Conservation (phyloP, 805 yeast genomes). For the Ogataea siamensis region DNA sequence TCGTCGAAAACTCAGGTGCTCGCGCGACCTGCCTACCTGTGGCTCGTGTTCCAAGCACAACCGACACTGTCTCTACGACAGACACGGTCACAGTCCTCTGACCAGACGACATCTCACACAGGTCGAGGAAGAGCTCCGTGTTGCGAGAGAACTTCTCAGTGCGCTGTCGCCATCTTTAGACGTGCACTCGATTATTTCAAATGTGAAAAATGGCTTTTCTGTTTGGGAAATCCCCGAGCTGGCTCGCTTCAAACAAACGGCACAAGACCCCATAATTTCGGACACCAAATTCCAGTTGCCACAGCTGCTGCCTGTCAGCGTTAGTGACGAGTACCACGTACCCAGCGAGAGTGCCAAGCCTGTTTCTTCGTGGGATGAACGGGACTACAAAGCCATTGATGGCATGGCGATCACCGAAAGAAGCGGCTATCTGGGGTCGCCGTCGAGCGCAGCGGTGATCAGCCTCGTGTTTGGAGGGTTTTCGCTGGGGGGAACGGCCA, state of each 20-base stretch:
- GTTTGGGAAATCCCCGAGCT: conserved; percentile 12
- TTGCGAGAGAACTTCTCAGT: conserved; percentile 9
- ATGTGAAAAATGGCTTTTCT: conserved; percentile 9
- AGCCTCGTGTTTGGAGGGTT: conserved; percentile 11
- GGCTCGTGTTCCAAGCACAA: conserved; percentile 12
- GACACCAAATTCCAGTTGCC: conserved; percentile 9
- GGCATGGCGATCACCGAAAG: conserved; percentile 21
- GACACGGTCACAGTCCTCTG: conserved; percentile 14
- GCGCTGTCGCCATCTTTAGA: conserved; percentile 9
- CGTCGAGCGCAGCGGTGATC: conserved; percentile 17
- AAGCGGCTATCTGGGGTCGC: conserved; percentile 18
- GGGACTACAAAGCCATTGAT: conserved; percentile 6
- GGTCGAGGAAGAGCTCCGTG: conserved; percentile 16
- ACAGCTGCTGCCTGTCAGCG: conserved; percentile 13
- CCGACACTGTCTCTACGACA: conserved; percentile 18
- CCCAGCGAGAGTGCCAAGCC: not conserved
- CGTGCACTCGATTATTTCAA: conserved; percentile 7
- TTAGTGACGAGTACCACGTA: not conserved
- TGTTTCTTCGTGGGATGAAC: conserved; percentile 14
- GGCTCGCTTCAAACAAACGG: not conserved
- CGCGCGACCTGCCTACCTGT: conserved; percentile 19
- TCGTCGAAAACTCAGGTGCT: conserved; percentile 16
- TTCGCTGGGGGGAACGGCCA: conserved; percentile 1
- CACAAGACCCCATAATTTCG: not conserved
- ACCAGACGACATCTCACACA: conserved; percentile 18